Percentiles rank a stretch among this genome's conserved stretches.
phyloP scores from a whole-genome alignment of 169 alveolate genomes.

The Eimeria sp. region DNA sequence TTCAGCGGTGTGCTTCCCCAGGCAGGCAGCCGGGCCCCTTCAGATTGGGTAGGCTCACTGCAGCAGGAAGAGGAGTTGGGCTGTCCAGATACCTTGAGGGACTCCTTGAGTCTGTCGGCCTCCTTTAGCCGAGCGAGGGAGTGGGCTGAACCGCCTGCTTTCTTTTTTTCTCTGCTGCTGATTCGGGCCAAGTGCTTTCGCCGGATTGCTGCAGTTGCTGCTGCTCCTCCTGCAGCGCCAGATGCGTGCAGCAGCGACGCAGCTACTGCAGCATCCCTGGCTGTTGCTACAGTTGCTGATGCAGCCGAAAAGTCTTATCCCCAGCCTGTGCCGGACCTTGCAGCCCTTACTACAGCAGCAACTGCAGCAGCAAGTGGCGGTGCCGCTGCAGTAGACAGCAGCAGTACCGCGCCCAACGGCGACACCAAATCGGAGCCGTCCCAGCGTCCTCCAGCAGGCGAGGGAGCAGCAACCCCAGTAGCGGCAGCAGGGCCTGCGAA shows the following conservation, averaged over 20 bases:
- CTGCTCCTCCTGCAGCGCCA: conserved; percentile 15
- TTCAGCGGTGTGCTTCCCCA: conserved; percentile 2
- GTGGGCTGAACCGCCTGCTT: conserved; percentile 41
- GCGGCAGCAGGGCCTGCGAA: background rate
- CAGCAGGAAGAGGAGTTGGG: conserved; percentile 15
- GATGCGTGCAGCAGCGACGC: conserved; percentile 25
- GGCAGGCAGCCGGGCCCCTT: background rate
- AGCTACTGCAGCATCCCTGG: background rate
- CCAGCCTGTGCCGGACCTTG: conserved; percentile 36
- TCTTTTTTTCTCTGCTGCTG: conserved; percentile 8
- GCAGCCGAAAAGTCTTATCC: conserved; percentile 56
- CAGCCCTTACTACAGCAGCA: conserved; percentile 44
- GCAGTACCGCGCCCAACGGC: background rate
- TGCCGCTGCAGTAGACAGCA: background rate
- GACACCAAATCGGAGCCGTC: background rate
- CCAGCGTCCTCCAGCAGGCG: background rate
- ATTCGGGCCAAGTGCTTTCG: conserved; percentile 49
- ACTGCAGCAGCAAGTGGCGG: background rate
- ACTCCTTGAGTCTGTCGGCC: conserved; percentile 29
- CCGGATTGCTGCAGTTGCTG: conserved; percentile 59
- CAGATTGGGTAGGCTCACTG: conserved; percentile 34
- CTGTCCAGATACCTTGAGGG: background rate
- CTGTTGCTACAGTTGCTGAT: conserved; percentile 56
- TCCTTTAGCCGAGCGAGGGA: conserved; percentile 13
- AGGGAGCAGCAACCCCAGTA: background rate